A percentile compares a stretch with the other conserved stretches of the same genome.
phyloP scores from a whole-genome alignment of 805 yeast genomes.

The Yarrowia sp. region DNA sequence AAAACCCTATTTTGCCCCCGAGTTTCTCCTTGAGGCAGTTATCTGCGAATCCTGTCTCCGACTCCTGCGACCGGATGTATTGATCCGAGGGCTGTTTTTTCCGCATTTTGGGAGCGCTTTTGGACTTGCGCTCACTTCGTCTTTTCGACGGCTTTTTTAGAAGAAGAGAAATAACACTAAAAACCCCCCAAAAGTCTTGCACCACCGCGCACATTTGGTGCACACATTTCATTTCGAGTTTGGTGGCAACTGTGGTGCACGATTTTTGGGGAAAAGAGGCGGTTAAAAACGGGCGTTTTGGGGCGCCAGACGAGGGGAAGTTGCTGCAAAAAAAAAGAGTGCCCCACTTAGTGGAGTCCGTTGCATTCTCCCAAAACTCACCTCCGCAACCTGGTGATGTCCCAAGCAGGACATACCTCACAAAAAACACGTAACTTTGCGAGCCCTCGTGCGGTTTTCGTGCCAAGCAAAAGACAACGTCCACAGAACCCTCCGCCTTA shows the following conservation, averaged over 20 bases:
- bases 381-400: neutral
- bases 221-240: conserved; percentile 1
- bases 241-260: conserved; percentile 11
- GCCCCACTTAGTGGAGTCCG: neutral
- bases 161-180: no score
- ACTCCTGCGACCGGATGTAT: neutral
- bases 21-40: conserved; percentile 18
- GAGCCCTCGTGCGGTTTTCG: neutral
- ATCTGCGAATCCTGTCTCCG: neutral
- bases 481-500: neutral
- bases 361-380: neutral
- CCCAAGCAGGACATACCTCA: neutral
- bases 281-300: neutral
- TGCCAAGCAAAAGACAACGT: neutral
- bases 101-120: no score
- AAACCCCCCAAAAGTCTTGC: neutral
- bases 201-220: neutral
- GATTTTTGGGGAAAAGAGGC: neutral
- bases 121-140: no score
- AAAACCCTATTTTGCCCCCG: neutral
- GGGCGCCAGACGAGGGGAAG: neutral
- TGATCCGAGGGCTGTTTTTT: neutral
- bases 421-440: neutral
- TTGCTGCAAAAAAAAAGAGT: neutral
- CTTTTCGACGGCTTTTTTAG: no score